Conservation (phyloP, 1,284 basidiomycete species). For the Marasmius fiardii region DNA sequence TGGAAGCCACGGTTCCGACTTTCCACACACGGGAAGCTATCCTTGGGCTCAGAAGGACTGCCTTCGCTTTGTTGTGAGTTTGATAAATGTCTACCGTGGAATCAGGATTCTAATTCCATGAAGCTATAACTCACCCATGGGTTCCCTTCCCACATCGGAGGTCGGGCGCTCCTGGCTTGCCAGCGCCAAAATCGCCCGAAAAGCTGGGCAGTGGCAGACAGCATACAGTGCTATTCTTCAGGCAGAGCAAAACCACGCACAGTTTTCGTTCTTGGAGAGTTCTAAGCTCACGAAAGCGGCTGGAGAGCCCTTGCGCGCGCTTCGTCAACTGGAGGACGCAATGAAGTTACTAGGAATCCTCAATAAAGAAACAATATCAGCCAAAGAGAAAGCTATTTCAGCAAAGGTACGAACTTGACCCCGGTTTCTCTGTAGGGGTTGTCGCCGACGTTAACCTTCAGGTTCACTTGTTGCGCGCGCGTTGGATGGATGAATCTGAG, state of each 20-base stretch:
- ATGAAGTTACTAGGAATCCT: constrained; percentile 49
- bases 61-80: constrained; percentile 71
- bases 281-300: constrained; percentile 83
- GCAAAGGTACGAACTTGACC: constrained; percentile 60
- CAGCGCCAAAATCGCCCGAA: constrained; percentile 93
- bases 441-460: constrained; percentile 31
- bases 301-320: constrained; percentile 83
- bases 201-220: constrained; percentile 94
- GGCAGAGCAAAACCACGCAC: constrained; percentile 73
- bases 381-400: constrained; percentile 55
- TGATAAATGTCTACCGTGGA: not conserved
- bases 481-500: constrained; percentile 92
- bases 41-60: constrained; percentile 86
- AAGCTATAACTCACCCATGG: not conserved
- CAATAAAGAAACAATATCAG: constrained; percentile 35
- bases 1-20: constrained; percentile 82
- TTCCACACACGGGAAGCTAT: constrained; percentile 93
- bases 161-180: constrained; percentile 88
- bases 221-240: constrained; percentile 97
- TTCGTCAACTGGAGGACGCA: constrained; percentile 86
- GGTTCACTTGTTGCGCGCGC: constrained; percentile 85
- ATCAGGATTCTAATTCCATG: not conserved
- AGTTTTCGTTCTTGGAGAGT: constrained; percentile 88
- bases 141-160: constrained; percentile 33
- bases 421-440: not conserved